Evolutionary conservation across 163 green algal genomes (phyloP), one percentile per base, ranked within the genome.

Genomic region (Scenedesmus sp.): DNA sequence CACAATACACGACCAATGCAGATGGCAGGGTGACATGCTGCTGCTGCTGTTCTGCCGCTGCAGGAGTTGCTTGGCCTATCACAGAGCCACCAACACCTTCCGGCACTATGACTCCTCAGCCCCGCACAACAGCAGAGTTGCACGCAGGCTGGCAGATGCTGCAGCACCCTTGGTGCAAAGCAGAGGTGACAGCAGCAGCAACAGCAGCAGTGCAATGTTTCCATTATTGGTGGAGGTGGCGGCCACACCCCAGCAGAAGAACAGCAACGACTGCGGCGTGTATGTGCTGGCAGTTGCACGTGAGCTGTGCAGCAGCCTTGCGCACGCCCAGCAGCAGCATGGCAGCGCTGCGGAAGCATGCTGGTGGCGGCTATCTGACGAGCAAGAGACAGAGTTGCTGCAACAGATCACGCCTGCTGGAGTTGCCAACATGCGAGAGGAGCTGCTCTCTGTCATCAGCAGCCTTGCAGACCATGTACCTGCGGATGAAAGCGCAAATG

Each of bases 251-350:
- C 72, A 92, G 59, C 95, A 97, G 82, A 43, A 46, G 3, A 97
- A 97, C 89, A 81, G 86, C 22, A 92, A 96, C 49, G 95, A 97
- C 81, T 97, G 95, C 59, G 95, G 95, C 0, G 33, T 96, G 87
- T 94, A 95, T 43, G 81, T 96, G n/a, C 40, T 97, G 40, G 94
- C 95, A 1, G 10, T 93, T 18, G 93, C 95, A 40, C 53, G 81
- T 24, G 43, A 84, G 40, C 83, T 96, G n/a, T 92, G 81, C 76
- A 53, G 30, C 15, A 44, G 49, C 26, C 33, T 78, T 6, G 80
- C 44, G n/a, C 2, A 30, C 12, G 42, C 43, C 35, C 44, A 40
- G 79, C 80, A 86, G 80, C 46, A 49, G n/a, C 33, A 61, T 18
- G 42, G 78, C 72, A 46, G 10, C 33, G n/a, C 16, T 49, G 72